phyloP scores from a whole-genome alignment of 2,329 filamentous ascomycete genomes.

The Microsporum ferrugineum region DNA sequence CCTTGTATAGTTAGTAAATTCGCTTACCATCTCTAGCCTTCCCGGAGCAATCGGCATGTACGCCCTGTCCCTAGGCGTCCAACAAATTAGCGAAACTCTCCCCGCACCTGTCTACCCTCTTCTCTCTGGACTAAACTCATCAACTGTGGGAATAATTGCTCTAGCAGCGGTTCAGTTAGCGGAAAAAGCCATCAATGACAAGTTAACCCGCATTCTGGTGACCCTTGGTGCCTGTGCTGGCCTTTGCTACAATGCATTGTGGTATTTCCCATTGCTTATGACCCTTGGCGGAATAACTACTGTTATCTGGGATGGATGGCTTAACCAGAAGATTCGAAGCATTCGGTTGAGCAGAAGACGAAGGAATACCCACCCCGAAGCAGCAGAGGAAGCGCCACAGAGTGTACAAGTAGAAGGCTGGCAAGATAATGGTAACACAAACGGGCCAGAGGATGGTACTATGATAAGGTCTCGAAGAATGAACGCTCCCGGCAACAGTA shows the following conservation, averaged over 20 bases:
- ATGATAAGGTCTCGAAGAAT: background rate
- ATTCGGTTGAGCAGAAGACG: background rate
- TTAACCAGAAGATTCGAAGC: conserved; percentile 33
- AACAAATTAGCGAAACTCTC: conserved; percentile 46
- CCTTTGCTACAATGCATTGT: conserved; percentile 58
- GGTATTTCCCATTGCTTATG: conserved; percentile 63
- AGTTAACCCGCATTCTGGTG: conserved; percentile 51
- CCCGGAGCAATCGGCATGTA: conserved; percentile 63
- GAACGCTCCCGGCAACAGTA: background rate
- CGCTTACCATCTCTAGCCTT: conserved; percentile 34
- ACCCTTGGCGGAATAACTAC: conserved; percentile 43
- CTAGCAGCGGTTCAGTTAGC: conserved; percentile 58
- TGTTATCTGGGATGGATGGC: conserved; percentile 46
- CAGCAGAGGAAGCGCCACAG: conserved; percentile 10
- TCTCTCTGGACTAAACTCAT: conserved; percentile 59
- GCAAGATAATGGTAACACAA: background rate
- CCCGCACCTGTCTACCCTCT: conserved; percentile 56
- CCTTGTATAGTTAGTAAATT: background rate
- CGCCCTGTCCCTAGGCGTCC: conserved; percentile 53
- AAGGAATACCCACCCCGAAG: background rate
- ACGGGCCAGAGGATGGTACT: background rate
- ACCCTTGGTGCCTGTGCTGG: conserved; percentile 54
- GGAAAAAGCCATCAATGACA: conserved; percentile 56
- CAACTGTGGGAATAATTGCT: conserved; percentile 60
- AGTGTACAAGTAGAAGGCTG: conserved; percentile 6